phyloP scores from a whole-genome alignment of 352 stramenopile species.

The Pythium rhizo-oryzae region DNA sequence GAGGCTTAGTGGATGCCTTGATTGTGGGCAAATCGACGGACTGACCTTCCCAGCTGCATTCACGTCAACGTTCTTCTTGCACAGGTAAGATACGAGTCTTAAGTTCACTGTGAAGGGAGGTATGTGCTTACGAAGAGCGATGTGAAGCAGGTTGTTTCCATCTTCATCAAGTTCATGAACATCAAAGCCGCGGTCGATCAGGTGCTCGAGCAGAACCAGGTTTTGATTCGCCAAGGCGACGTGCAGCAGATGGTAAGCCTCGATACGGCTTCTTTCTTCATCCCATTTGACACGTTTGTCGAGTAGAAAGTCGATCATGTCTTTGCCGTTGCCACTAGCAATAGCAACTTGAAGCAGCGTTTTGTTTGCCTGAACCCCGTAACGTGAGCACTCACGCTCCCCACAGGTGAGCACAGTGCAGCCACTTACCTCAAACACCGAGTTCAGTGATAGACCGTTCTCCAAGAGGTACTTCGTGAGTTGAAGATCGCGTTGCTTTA shows the following conservation, averaged over 20 bases:
- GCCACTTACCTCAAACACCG: not conserved
- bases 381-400: not conserved
- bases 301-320: slow-evolving; percentile 10
- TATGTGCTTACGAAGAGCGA: slow-evolving; percentile 6
- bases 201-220: not conserved
- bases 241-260: not conserved
- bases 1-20: not conserved
- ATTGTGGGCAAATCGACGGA: not conserved
- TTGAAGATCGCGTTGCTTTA: not conserved
- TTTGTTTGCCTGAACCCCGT: not conserved
- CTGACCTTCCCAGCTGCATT: not conserved
- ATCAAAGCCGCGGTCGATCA: slow-evolving; percentile 7
- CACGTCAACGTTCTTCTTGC: slow-evolving; percentile 2
- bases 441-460: not conserved
- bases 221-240: slow-evolving; percentile 11
- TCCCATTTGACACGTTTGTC: not conserved
- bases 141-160: slow-evolving; percentile 3
- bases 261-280: not conserved
- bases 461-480: not conserved
- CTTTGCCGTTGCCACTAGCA: slow-evolving; percentile 2
- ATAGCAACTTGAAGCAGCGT: slow-evolving; percentile 6
- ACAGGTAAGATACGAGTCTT: slow-evolving; percentile 12
- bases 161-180: not conserved
- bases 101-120: not conserved
- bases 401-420: not conserved